Conservation (phyloP, 768 basidiomycete genomes). For the Serendipita vermifera region DNA sequence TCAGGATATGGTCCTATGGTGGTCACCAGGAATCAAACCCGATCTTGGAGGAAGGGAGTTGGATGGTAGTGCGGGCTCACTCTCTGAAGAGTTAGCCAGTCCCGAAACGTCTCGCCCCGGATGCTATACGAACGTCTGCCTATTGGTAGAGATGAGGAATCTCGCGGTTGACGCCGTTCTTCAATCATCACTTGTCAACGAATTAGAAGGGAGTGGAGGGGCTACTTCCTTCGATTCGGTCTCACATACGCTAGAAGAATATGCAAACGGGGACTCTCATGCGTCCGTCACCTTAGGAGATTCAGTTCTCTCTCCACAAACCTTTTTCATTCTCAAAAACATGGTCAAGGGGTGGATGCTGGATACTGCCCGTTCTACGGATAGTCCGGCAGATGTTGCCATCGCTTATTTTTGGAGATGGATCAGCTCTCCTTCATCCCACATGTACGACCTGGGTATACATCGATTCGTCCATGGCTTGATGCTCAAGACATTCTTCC, state of each 20-base stretch:
- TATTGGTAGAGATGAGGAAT: conserved; percentile 81
- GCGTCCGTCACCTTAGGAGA: conserved; percentile 78
- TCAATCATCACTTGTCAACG: conserved; percentile 90
- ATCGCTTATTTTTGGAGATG: conserved; percentile 98
- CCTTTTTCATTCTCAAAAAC: conserved; percentile 68
- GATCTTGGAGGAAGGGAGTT: conserved; percentile 91
- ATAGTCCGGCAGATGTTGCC: conserved; percentile 45
- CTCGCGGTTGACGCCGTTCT: conserved; percentile 88
- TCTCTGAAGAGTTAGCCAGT: conserved; percentile 58
- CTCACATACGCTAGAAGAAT: conserved; percentile 82
- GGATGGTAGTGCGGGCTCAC: conserved; percentile 44
- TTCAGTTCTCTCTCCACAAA: conserved; percentile 73
- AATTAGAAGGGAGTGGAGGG: conserved; percentile 91
- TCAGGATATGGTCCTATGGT: conserved; percentile 92
- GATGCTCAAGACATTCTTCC: conserved; percentile 97
- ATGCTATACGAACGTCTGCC: conserved; percentile 82
- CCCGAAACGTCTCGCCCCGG: conserved; percentile 79
- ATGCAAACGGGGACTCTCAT: conserved; percentile 51
- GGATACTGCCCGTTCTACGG: conserved; percentile 46
- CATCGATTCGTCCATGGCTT: conserved; percentile 89
- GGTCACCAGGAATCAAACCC: conserved; percentile 79
- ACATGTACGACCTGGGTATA: conserved; percentile 84
- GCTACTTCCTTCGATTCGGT: conserved; percentile 88
- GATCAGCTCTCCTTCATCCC: conserved; percentile 73
- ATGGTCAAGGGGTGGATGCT: conserved; percentile 89